Conservation (phyloP, 2,329 filamentous ascomycete species). For the Sarocladium strictum region DNA sequence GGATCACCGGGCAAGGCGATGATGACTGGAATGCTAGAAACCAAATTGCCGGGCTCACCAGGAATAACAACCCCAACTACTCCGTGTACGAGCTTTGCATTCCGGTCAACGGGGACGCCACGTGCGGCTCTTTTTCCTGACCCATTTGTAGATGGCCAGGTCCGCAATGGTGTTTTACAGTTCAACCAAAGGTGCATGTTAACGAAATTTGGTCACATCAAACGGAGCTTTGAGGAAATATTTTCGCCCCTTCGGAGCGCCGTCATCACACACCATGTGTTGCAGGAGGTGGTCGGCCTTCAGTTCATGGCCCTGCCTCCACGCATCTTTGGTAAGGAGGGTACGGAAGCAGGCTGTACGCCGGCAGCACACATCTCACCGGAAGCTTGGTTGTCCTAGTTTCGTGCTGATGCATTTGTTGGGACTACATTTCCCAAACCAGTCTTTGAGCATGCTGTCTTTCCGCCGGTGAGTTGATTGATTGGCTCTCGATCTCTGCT, state of each 20-base stretch:
- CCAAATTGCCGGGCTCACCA: background rate
- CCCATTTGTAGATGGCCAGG: background rate
- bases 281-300: too few relatives aligned
- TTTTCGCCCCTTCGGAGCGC: too few relatives aligned
- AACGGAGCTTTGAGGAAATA: too few relatives aligned
- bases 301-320: background rate
- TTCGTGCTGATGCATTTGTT: background rate
- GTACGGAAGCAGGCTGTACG: background rate
- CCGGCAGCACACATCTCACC: background rate
- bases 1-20: background rate
- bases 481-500: background rate
- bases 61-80: background rate
- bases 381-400: background rate
- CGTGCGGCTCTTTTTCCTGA: background rate
- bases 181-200: too few relatives aligned
- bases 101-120: background rate
- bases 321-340: background rate
- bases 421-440: background rate
- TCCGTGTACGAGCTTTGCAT: background rate
- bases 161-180: background rate
- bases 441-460: background rate
- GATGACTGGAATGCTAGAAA: background rate
- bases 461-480: background rate
- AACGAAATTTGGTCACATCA: too few relatives aligned
- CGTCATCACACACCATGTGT: too few relatives aligned